These are phyloP conservation scores for Diaporthe aspalathi DNA, from an alignment of 2,329 filamentous ascomycete species.

Conservation along the genomic window DNA sequence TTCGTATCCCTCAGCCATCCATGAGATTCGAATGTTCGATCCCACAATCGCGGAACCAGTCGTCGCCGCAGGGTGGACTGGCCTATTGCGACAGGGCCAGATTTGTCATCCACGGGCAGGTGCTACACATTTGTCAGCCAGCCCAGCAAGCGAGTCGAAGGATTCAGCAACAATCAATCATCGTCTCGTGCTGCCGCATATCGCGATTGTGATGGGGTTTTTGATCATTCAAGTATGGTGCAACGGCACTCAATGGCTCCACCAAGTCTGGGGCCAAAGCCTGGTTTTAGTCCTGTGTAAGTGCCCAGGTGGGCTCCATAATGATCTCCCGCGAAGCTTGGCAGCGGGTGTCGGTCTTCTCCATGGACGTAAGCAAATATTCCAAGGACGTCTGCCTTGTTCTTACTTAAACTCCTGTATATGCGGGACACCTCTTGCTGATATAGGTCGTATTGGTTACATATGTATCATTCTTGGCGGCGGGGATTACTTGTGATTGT, in stretches of 20 bases:
- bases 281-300: background rate
- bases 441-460: background rate
- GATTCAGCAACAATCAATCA: background rate
- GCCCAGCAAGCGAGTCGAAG: conserved; percentile 5
- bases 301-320: background rate
- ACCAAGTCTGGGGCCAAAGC: background rate
- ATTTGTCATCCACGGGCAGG: conserved; percentile 14
- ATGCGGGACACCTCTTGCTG: background rate
- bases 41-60: background rate
- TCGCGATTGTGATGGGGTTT: background rate
- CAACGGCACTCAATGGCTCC: background rate
- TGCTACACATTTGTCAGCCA: conserved; percentile 21
- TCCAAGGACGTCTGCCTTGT: background rate
- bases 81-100: background rate
- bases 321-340: background rate
- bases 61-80: background rate
- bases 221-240: background rate
- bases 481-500: background rate
- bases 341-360: background rate
- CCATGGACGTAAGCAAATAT: too few relatives aligned
- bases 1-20: background rate
- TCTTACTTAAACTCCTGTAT: too few relatives aligned
- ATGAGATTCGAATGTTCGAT: background rate
- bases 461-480: background rate
- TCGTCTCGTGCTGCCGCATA: background rate